These are phyloP conservation scores for Lentinula detonsa DNA, from an alignment of 768 basidiomycete genomes.

Conservation along the genomic window DNA sequence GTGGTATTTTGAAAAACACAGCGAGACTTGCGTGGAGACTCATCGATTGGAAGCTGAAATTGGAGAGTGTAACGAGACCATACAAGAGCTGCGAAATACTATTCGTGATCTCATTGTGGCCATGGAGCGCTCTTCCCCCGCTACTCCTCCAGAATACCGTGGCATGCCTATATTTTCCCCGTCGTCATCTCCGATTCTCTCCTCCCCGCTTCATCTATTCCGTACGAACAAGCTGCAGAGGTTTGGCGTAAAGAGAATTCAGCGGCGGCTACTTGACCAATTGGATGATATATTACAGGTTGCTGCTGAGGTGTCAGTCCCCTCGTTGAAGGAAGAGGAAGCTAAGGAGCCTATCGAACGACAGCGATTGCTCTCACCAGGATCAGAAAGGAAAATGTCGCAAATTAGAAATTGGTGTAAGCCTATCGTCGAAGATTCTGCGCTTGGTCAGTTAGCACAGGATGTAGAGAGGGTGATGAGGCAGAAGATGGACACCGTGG, in stretches of 20 bases:
- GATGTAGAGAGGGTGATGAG: conserved; percentile 88
- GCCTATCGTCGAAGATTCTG: conserved; percentile 81
- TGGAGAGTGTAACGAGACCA: conserved; percentile 87
- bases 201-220: conserved; percentile 75
- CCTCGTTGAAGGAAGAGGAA: conserved; percentile 88
- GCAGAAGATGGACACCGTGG: conserved; percentile 91
- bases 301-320: conserved; percentile 77
- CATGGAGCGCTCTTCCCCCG: conserved; percentile 70
- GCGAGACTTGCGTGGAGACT: conserved; percentile 95
- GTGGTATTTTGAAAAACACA: conserved; percentile 99
- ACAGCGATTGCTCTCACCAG: conserved; percentile 83
- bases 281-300: conserved; percentile 81
- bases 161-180: conserved; percentile 81
- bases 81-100: conserved; percentile 80
- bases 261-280: conserved; percentile 75
- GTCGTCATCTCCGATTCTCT: conserved; percentile 62
- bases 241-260: conserved; percentile 75
- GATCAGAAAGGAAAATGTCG: conserved; percentile 82
- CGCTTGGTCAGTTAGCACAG: conserved; percentile 73
- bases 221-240: conserved; percentile 73
- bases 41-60: conserved; percentile 97
- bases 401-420: conserved; percentile 83
- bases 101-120: conserved; percentile 73
- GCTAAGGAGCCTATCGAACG: conserved; percentile 88
- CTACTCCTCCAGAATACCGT: conserved; percentile 69